phyloP scores from a whole-genome alignment of 495 filamentous ascomycete genomes.

The Neurospora sp. region DNA sequence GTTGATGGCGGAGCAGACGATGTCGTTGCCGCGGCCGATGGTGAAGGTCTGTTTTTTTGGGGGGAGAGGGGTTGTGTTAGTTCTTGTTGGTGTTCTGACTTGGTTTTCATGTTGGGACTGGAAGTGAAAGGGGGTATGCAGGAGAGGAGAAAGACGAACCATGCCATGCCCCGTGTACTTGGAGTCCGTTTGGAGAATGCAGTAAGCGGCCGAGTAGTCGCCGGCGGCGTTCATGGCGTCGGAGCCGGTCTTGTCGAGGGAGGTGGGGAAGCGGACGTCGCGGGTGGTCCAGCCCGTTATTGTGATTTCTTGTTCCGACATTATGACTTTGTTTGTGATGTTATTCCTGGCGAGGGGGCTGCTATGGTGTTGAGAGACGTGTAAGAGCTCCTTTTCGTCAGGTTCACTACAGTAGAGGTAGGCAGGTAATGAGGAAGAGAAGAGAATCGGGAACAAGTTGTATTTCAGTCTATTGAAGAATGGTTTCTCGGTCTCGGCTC shows the following conservation, averaged over 20 bases:
- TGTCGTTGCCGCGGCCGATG: conserved; percentile 90
- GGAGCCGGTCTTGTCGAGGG: conserved; percentile 87
- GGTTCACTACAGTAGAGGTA: neutral
- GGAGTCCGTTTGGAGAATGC: conserved; percentile 76
- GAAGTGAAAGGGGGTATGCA: too few relatives aligned
- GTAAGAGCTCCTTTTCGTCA: neutral
- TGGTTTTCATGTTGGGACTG: neutral
- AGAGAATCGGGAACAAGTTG: neutral
- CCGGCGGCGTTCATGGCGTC: conserved; percentile 96
- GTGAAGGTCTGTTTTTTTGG: conserved; percentile 68
- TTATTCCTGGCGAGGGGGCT: neutral
- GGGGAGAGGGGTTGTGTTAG: neutral
- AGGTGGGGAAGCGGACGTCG: conserved; percentile 91
- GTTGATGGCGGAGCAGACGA: conserved; percentile 78
- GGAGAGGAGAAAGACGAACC: conserved; percentile 53
- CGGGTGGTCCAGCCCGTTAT: conserved; percentile 72
- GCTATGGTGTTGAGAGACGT: neutral
- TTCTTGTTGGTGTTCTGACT: too few relatives aligned
- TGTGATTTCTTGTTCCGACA: conserved; percentile 48
- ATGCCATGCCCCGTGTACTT: conserved; percentile 73
- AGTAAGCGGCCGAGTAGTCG: conserved; percentile 89
- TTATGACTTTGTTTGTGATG: conserved; percentile 8
- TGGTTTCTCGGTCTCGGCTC: neutral
- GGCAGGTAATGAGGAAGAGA: conserved; percentile 5
- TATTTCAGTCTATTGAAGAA: neutral